These are phyloP conservation scores for Phyllosticta ampelicida DNA, from an alignment of 2,329 filamentous ascomycete species.

Conservation along the genomic window DNA sequence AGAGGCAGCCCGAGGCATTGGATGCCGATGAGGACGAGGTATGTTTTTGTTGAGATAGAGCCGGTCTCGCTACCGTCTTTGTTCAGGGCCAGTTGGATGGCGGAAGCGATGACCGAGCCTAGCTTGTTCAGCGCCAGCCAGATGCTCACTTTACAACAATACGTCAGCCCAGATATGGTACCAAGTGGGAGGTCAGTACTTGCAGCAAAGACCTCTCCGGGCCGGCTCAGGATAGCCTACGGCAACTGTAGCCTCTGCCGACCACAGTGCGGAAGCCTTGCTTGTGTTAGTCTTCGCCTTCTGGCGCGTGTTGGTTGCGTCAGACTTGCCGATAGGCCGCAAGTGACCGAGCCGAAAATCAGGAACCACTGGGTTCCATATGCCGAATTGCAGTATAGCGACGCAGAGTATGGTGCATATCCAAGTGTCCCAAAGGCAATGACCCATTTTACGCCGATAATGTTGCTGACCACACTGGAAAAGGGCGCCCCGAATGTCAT, in stretches of 20 bases:
- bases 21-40: constrained; percentile 31
- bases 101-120: constrained; percentile 42
- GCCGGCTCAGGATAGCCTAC: constrained; percentile 37
- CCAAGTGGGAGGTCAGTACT: not conserved
- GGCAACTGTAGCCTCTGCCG: constrained; percentile 31
- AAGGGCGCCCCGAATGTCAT: constrained; percentile 3
- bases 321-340: constrained; percentile 16
- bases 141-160: constrained; percentile 28
- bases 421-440: constrained; percentile 22
- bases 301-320: not conserved
- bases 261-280: constrained; percentile 32
- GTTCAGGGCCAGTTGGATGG: constrained; percentile 42
- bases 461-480: constrained; percentile 12
- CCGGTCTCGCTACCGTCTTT: constrained; percentile 32
- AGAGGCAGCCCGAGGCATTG: constrained; percentile 38
- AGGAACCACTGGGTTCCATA: constrained; percentile 26
- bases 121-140: constrained; percentile 45
- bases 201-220: constrained; percentile 27
- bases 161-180: not conserved
- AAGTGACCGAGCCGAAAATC: constrained; percentile 23
- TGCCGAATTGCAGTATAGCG: constrained; percentile 20
- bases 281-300: constrained; percentile 5
- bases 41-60: constrained; percentile 36
- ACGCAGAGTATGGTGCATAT: constrained; percentile 23
- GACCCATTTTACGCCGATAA: constrained; percentile 34